A percentile compares a stretch with the other conserved stretches of the same genome.
These are phyloP conservation scores for Sporisorium graminicola DNA, from an alignment of 1,284 basidiomycete species.

Conservation along the genomic window DNA sequence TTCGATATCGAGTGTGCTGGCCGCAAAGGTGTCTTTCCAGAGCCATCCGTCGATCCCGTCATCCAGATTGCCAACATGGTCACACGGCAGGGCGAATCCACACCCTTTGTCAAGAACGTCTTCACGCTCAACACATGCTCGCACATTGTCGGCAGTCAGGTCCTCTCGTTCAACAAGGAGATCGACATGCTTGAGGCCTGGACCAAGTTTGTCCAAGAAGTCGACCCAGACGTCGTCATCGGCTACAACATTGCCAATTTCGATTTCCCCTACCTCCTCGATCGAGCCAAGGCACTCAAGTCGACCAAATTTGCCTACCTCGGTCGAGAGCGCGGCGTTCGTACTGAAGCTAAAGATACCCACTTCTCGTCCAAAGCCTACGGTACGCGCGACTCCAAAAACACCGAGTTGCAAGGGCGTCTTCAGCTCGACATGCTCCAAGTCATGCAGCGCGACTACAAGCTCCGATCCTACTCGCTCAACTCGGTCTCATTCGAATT, in stretches of 20 bases:
- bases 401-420: slow-evolving; percentile 68
- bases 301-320: slow-evolving; percentile 66
- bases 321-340: slow-evolving; percentile 62
- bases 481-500: slow-evolving; percentile 70
- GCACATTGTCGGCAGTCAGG: slow-evolving; percentile 68
- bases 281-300: slow-evolving; percentile 67
- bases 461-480: slow-evolving; percentile 67
- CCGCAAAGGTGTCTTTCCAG: slow-evolving; percentile 69
- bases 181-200: slow-evolving; percentile 66
- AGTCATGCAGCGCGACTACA: slow-evolving; percentile 70
- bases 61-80: slow-evolving; percentile 70
- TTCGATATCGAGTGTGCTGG: slow-evolving; percentile 70
- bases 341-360: slow-evolving; percentile 68
- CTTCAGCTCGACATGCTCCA: slow-evolving; percentile 69
- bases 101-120: slow-evolving; percentile 68
- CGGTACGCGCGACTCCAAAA: slow-evolving; percentile 68
- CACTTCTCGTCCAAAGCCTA: slow-evolving; percentile 70
- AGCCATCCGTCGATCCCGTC: slow-evolving; percentile 65
- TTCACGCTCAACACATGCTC: slow-evolving; percentile 68
- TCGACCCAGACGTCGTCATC: slow-evolving; percentile 68
- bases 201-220: slow-evolving; percentile 66
- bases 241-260: slow-evolving; percentile 70
- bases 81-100: slow-evolving; percentile 67
- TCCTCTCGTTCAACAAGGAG: slow-evolving; percentile 65
- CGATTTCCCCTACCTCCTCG: slow-evolving; percentile 69